phyloP scores from a whole-genome alignment of 495 filamentous ascomycete genomes.

The Copromyces sp. region DNA sequence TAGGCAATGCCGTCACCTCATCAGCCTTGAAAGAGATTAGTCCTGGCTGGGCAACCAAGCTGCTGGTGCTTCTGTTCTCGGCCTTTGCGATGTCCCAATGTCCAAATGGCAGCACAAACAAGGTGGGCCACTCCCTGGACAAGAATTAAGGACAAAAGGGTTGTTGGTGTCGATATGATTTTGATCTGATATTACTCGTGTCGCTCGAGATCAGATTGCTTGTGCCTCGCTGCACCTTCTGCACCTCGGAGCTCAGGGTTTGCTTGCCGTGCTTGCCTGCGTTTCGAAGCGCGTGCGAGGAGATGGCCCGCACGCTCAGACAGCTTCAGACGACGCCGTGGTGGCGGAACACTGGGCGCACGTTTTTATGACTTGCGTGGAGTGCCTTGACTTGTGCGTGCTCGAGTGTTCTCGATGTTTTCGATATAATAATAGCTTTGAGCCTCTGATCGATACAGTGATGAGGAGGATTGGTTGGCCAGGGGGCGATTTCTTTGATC shows the following conservation, averaged over 20 bases:
- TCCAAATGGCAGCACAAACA: not conserved
- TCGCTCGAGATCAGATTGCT: not conserved
- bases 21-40: not conserved
- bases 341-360: not conserved
- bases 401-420: not conserved
- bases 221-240: not conserved
- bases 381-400: not conserved
- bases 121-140: not conserved
- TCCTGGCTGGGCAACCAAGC: not conserved
- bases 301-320: not conserved
- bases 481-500: not conserved
- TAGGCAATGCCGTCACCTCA: not conserved
- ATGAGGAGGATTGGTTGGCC: not conserved
- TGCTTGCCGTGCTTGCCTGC: not conserved
- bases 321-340: not conserved
- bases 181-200: not conserved
- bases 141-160: not conserved
- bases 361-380: not conserved
- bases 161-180: not conserved
- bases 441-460: not conserved
- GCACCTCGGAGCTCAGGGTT: not conserved
- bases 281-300: not conserved
- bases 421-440: not conserved
- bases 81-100: not conserved
- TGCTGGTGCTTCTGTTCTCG: not conserved